Evolutionary conservation across 352 stramenopile genomes (phyloP), one percentile per base, ranked within the genome.

Genomic region (Pythium biforme): DNA sequence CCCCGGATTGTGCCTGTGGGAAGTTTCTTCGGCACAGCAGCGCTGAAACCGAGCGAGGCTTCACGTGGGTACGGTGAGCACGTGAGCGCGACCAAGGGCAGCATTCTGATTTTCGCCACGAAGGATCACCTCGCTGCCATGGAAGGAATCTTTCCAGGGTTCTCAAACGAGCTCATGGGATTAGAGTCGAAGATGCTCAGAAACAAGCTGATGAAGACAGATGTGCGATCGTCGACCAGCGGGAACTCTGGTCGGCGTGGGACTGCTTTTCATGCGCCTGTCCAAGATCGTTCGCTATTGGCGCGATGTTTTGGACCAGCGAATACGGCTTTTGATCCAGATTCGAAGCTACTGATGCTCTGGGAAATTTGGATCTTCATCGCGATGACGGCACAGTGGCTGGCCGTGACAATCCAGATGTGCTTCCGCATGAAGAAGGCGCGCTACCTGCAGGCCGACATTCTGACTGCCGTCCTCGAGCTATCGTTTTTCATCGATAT

Each of bases 291-390:
- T 9, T 20, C 62, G 10, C 29, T 57, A 0, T 49, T 23, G 20
- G 17, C n/a, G 41, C 34, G 46, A n/a, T 17, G 55, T 0, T 47
- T 60, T 34, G 23, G 29, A 11, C 23, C 33, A 8, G 55, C 48
- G 20, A 14, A 11, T 8, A 45, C 37, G 5, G 69, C 66, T 34
- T 68, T 80, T 3, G 75, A 83, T 33, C 75, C 73, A 0, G 72
- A 83, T 52, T 79, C 72, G 19, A 66, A 52, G 12, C 61, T 49
- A 4, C 69, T 81, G 20, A 47, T 73, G 5, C 19, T 72, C 2
- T 81, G 75, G 75, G 75, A 83, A 46, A 79, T 69, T 1, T 77
- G 66, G 59, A 33, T 81, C 1, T 83, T 83, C 27, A 11, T 81
- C 10, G 69, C 72, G 6, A 80, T 83, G 72, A 77, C 75, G 12